Conservation (phyloP, 1,139 yeast species). For the Scheffersomyces titani region DNA sequence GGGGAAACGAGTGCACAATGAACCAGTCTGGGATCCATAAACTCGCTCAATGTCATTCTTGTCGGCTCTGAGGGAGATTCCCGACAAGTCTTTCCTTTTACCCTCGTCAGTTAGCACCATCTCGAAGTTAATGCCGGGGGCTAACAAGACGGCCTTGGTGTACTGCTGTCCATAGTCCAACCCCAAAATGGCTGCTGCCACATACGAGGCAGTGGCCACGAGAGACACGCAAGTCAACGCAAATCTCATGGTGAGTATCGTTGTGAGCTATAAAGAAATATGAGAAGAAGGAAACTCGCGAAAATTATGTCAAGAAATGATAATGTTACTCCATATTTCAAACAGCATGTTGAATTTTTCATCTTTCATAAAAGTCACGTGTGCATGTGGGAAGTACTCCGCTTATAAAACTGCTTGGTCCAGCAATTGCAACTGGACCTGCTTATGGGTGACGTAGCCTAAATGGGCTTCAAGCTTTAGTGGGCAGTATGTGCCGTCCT, state of each 20-base stretch:
- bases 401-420: not conserved
- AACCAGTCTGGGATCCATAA: constrained; percentile 76
- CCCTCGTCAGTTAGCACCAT: constrained; percentile 87
- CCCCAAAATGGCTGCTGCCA: constrained; percentile 70
- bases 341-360: not conserved
- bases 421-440: not conserved
- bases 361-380: not conserved
- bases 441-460: not conserved
- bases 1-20: constrained; percentile 76
- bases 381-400: not conserved
- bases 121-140: constrained; percentile 89
- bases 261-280: not conserved
- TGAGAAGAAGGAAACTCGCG: not conserved
- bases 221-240: constrained; percentile 2
- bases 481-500: not conserved
- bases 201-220: constrained; percentile 8
- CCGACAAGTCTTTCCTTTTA: constrained; percentile 84
- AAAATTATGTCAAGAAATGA: not conserved
- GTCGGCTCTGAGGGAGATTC: constrained; percentile 60
- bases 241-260: not conserved
- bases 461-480: not conserved
- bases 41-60: constrained; percentile 61
- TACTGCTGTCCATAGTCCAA: constrained; percentile 88
- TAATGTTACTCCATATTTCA: not conserved
- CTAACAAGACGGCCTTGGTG: constrained; percentile 85